Conservation (phyloP, 1,284 basidiomycete genomes). For the Leccinum fuscescens region DNA sequence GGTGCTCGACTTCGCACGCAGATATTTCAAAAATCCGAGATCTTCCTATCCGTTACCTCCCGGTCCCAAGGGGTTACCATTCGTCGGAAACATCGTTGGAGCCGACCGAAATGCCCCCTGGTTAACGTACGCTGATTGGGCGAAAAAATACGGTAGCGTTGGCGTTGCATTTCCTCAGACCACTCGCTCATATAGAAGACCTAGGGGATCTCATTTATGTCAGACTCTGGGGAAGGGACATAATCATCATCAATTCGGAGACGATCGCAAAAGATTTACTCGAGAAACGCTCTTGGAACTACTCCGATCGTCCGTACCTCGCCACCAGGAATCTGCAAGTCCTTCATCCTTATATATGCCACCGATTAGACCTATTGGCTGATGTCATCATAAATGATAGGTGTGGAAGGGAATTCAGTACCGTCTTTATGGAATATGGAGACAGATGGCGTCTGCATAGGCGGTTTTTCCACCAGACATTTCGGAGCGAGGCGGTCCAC, state of each 20-base stretch:
- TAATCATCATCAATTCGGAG: conserved; percentile 41
- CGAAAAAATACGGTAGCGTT: conserved; percentile 18
- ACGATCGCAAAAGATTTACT: conserved; percentile 41
- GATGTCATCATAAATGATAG: conserved; percentile 31
- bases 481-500: conserved; percentile 25
- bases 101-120: conserved; percentile 17
- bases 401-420: conserved; percentile 40
- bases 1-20: conserved; percentile 9
- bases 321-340: conserved; percentile 18
- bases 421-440: conserved; percentile 38
- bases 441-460: conserved; percentile 41
- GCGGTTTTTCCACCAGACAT: conserved; percentile 38
- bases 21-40: conserved; percentile 5
- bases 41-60: conserved; percentile 21
- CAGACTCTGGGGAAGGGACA: conserved; percentile 29
- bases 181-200: neutral
- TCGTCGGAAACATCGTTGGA: conserved; percentile 10
- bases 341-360: neutral
- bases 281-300: conserved; percentile 41
- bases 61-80: conserved; percentile 22
- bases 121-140: conserved; percentile 25
- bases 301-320: conserved; percentile 29
- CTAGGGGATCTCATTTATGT: conserved; percentile 35
- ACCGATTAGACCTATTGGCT: neutral
- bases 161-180: neutral